Evolutionary conservation across 768 basidiomycete genomes (phyloP).

Genomic region (Boletus rubescentipes): DNA sequence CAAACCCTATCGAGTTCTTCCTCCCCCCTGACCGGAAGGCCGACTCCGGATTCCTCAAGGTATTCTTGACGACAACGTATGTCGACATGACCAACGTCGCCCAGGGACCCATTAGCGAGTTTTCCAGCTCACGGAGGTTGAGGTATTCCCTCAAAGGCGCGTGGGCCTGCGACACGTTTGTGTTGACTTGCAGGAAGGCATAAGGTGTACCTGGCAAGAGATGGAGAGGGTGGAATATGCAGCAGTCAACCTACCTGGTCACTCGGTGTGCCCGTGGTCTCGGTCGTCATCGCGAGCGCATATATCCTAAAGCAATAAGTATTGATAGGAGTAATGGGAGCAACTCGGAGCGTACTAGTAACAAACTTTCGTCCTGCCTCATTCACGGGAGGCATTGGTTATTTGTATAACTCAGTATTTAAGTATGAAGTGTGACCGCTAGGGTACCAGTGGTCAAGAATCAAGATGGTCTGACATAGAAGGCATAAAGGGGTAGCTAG

Average conservation of each 20-base stretch:
- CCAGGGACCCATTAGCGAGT: slow-evolving; percentile 6
- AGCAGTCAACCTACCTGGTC: neutral
- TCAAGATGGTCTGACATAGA: no score
- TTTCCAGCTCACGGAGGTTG: neutral
- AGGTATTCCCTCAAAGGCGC: slow-evolving; percentile 1
- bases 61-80: slow-evolving; percentile 21
- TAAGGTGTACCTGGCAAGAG: neutral
- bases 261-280: neutral
- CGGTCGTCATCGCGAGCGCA: neutral
- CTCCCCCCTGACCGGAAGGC: neutral
- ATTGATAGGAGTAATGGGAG: neutral
- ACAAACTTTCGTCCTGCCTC: neutral
- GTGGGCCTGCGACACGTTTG: slow-evolving; percentile 21
- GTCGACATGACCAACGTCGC: slow-evolving; percentile 18
- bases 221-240: neutral
- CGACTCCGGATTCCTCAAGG: slow-evolving; percentile 23
- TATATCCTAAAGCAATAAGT: neutral
- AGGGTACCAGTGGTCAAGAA: no score
- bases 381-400: neutral
- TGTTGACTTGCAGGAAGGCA: slow-evolving; percentile 14
- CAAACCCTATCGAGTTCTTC: slow-evolving; percentile 19
- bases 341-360: neutral
- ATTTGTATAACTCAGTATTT: no score
- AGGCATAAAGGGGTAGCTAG: neutral
- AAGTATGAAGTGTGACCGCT: no score